Evolutionary conservation across 441 rosid species (phyloP).

Genomic region (Melastoma candidum): DNA sequence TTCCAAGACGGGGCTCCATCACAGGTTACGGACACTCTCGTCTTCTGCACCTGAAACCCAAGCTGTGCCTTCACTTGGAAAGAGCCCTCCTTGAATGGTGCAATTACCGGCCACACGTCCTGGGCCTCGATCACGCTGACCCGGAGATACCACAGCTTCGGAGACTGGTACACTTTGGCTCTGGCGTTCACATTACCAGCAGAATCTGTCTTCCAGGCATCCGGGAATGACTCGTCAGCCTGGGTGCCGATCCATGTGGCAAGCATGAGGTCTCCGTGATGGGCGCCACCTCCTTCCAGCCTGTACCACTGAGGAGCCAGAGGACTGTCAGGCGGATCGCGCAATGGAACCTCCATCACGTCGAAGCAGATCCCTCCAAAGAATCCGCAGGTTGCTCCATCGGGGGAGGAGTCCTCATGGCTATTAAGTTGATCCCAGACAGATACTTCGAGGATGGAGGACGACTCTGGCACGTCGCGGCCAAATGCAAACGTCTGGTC

Average conservation of each 20-base stretch:
- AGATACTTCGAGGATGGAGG: slow-evolving; percentile 42
- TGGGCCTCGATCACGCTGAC: slow-evolving; percentile 51
- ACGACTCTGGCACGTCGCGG: slow-evolving; percentile 37
- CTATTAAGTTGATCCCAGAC: slow-evolving; percentile 36
- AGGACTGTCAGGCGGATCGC: slow-evolving; percentile 75
- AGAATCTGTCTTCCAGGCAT: slow-evolving; percentile 59
- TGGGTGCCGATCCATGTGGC: slow-evolving; percentile 74
- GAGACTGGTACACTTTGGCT: slow-evolving; percentile 48
- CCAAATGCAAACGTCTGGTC: slow-evolving; percentile 61
- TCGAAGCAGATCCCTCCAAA: slow-evolving; percentile 63
- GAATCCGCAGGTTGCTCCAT: slow-evolving; percentile 24
- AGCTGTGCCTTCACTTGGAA: slow-evolving; percentile 46
- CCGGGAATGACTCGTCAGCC: slow-evolving; percentile 63
- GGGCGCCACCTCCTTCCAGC: slow-evolving; percentile 49
- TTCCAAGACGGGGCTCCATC: slow-evolving; percentile 58
- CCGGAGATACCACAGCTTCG: slow-evolving; percentile 58
- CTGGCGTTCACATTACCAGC: slow-evolving; percentile 36
- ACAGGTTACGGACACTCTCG: slow-evolving; percentile 34
- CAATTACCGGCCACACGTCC: slow-evolving; percentile 26
- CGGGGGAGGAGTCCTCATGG: slow-evolving; percentile 7
- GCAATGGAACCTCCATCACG: slow-evolving; percentile 42
- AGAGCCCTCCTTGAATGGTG: slow-evolving; percentile 33
- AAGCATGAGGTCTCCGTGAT: slow-evolving; percentile 50
- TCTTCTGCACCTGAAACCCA: slow-evolving; percentile 50
- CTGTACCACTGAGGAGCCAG: slow-evolving; percentile 70